Base-by-base conservation (phyloP, 2,329 filamentous ascomycete genomes). In the Trichoderma atrobrunneum region DNA sequence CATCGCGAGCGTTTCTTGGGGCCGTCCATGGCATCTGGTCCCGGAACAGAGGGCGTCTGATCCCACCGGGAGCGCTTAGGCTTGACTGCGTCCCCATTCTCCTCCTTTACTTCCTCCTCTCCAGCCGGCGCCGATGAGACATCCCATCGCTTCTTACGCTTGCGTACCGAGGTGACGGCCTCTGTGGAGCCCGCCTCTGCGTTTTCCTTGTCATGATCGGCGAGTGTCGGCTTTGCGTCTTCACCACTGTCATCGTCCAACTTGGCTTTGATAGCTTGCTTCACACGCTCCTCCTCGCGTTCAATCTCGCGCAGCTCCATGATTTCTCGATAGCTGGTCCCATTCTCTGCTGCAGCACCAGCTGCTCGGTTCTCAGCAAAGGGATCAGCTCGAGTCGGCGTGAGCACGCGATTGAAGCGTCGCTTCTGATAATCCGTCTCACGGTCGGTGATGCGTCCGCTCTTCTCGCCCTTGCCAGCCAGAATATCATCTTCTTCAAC, bases 351-450 rank as follows among this genome's bases (percentile, higher is more conserved):
- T 32, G 88, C 85, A 28, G 87, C 88, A 72, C 90, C 90, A 62
- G 87, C 89, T 80, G 93, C 88, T 74, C 89, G 85, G 79, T 95
- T 93, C 74, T 91, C 89, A 30, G 93, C 92, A 79, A 97, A 97
- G 0, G 94, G 91, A 80, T 97, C 94, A 74, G 91, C 93, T 78
- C 94, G 91, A 10, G 93, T 94, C 5, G 95, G 94, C 26, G 94
- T 96, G 74, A 98, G 86, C 67, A 89, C 91, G 74, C 96, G 94
- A 80, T 97, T 91, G 81, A 97, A 97, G 73, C 95, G 91, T 76
- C 95, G 93, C 84, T 97, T 97, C 84, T 99, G 97, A 81, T 99
- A 99, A 79, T 98, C 95, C 74, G 94, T 97, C 85, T 98, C 95
- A 78, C 96, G 92, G 80, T 97, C 95, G 73, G 91, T 87, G 79